phyloP scores from a whole-genome alignment of 1,284 basidiomycete genomes.

The Rhodotorula sp. region DNA sequence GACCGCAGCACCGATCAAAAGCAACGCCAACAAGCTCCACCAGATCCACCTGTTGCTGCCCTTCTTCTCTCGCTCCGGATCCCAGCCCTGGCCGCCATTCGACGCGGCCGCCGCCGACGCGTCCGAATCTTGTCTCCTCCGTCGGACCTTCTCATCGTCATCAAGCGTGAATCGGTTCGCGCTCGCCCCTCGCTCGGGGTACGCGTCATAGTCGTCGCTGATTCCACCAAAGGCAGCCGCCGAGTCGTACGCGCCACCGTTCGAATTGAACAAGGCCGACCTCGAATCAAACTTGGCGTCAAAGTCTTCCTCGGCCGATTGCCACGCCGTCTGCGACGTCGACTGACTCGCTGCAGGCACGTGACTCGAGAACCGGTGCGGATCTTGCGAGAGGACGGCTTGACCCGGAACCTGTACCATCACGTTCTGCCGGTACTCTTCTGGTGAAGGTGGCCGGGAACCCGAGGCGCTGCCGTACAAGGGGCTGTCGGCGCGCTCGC shows the following conservation, averaged over 20 bases:
- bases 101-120: not conserved
- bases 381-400: slow-evolving; percentile 3
- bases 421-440: not conserved
- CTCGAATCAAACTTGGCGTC: not conserved
- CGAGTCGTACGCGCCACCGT: slow-evolving; percentile 11
- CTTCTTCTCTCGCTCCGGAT: slow-evolving; percentile 5
- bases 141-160: slow-evolving; percentile 16
- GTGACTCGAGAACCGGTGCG: slow-evolving; percentile 1
- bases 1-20: slow-evolving; percentile 23
- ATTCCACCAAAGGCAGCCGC: not conserved
- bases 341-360: slow-evolving; percentile 11
- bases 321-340: slow-evolving; percentile 10
- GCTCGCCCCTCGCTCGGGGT: not conserved
- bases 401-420: slow-evolving; percentile 28
- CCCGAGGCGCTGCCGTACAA: not conserved
- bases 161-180: slow-evolving; percentile 35
- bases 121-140: not conserved
- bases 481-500: not conserved
- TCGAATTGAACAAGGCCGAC: not conserved
- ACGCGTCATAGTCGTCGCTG: not conserved
- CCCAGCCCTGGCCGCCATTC: slow-evolving; percentile 10
- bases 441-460: not conserved
- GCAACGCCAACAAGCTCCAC: slow-evolving; percentile 14
- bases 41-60: slow-evolving; percentile 16
- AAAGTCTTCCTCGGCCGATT: slow-evolving; percentile 13